These are phyloP conservation scores for Claviceps sp. DNA, from an alignment of 2,329 filamentous ascomycete genomes.

Conservation along the genomic window DNA sequence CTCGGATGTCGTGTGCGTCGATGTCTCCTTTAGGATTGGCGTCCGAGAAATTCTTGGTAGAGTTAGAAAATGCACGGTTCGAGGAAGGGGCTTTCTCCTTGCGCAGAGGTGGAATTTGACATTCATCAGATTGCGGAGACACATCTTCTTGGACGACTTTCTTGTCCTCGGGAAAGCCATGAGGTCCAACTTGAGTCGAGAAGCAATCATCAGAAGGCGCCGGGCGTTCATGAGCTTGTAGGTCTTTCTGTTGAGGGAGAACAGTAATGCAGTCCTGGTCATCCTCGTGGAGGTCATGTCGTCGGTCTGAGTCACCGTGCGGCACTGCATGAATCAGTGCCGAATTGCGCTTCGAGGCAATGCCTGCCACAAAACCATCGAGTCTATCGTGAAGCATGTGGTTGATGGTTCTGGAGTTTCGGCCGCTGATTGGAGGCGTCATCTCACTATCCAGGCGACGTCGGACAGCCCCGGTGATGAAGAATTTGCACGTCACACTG, in stretches of 20 bases:
- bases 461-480: constrained; percentile 59
- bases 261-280: constrained; percentile 77
- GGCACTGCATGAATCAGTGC: constrained; percentile 73
- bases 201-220: constrained; percentile 12
- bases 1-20: constrained; percentile 19
- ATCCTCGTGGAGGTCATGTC: constrained; percentile 66
- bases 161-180: constrained; percentile 28
- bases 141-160: constrained; percentile 15
- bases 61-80: constrained; percentile 37
- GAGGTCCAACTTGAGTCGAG: constrained; percentile 4
- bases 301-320: constrained; percentile 62
- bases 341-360: constrained; percentile 77
- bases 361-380: constrained; percentile 75
- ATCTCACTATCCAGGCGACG: constrained; percentile 22
- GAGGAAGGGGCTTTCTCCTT: constrained; percentile 42
- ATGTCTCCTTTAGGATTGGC: constrained; percentile 11
- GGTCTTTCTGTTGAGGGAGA: constrained; percentile 55
- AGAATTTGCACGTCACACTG: constrained; percentile 87
- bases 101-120: constrained; percentile 45
- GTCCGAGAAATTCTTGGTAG: constrained; percentile 10
- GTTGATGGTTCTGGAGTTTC: constrained; percentile 45
- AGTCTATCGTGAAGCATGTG: constrained; percentile 74
- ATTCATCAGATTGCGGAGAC: constrained; percentile 23
- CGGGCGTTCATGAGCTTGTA: constrained; percentile 36
- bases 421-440: constrained; percentile 29